Evolutionary conservation across 2,329 filamentous ascomycete species (phyloP).

Genomic region (Aspergillus sp.): DNA sequence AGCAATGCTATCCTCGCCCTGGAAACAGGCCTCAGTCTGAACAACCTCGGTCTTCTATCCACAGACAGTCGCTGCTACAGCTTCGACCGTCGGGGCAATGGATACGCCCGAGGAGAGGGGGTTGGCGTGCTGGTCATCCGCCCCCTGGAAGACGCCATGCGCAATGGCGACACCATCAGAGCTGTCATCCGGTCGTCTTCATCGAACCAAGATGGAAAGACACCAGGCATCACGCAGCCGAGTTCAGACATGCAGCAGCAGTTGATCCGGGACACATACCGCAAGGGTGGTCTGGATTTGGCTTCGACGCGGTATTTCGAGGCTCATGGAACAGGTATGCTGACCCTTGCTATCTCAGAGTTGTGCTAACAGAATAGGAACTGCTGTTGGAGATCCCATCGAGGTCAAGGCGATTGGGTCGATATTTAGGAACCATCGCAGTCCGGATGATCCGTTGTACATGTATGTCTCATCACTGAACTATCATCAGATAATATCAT

Average conservation of each 20-base stretch:
- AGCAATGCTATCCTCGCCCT: conserved; percentile 11
- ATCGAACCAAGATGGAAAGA: conserved; percentile 26
- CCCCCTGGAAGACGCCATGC: conserved; percentile 40
- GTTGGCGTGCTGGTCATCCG: conserved; percentile 47
- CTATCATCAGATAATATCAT: no score
- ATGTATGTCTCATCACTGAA: background rate
- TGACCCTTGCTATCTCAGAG: conserved; percentile 31
- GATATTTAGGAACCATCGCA: conserved; percentile 5
- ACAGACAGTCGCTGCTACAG: conserved; percentile 7
- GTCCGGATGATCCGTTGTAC: background rate
- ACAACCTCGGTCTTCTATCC: conserved; percentile 7
- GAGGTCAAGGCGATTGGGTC: conserved; percentile 10
- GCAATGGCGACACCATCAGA: conserved; percentile 38
- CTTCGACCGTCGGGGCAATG: conserved; percentile 37
- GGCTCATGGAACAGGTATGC: conserved; percentile 8
- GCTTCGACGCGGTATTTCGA: conserved; percentile 5
- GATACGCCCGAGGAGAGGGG: conserved; percentile 49
- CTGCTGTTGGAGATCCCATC: conserved; percentile 18
- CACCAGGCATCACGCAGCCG: conserved; percentile 18
- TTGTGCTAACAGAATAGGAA: conserved; percentile 15
- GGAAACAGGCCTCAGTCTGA: conserved; percentile 7
- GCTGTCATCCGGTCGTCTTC: conserved; percentile 25
- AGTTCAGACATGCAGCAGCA: conserved; percentile 23
- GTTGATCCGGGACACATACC: conserved; percentile 23
- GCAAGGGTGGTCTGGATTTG: conserved; percentile 6